Conservation (phyloP, 2,329 filamentous ascomycete species). For the Periconia digitata region DNA sequence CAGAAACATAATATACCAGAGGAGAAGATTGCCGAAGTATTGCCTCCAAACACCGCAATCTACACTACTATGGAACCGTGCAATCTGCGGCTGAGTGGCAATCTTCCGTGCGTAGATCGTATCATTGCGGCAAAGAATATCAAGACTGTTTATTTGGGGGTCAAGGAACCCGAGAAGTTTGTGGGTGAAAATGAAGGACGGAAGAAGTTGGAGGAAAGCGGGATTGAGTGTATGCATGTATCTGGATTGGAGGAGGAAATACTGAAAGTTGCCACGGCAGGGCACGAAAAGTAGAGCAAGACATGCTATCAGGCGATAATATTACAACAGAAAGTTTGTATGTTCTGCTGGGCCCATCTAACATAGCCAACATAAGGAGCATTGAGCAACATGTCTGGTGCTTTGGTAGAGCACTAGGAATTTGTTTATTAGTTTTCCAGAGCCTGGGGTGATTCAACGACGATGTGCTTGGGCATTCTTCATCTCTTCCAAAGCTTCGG, state of each 20-base stretch:
- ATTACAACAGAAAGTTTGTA: too few relatives aligned
- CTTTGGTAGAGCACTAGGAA: too few relatives aligned
- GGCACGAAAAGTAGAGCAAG: conserved; percentile 57
- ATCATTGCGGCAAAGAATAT: conserved; percentile 67
- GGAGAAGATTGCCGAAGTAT: conserved; percentile 54
- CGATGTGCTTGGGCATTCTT: too few relatives aligned
- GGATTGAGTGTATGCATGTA: conserved; percentile 73
- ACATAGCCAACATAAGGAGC: too few relatives aligned
- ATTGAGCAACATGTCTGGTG: too few relatives aligned
- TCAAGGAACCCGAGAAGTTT: conserved; percentile 87
- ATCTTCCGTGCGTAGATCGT: conserved; percentile 75
- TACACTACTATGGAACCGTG: conserved; percentile 96
- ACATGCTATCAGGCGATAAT: too few relatives aligned
- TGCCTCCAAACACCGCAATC: conserved; percentile 62
- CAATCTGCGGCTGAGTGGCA: conserved; percentile 71
- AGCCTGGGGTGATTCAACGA: too few relatives aligned
- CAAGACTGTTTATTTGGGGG: conserved; percentile 79
- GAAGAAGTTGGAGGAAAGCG: conserved; percentile 67
- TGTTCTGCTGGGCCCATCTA: too few relatives aligned
- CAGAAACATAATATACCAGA: conserved; percentile 47
- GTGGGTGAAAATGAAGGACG: conserved; percentile 79
- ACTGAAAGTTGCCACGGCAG: conserved; percentile 76
- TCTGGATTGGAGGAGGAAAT: conserved; percentile 79
- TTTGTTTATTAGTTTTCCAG: too few relatives aligned
- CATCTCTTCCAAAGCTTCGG: too few relatives aligned